Evolutionary conservation across 306 rosid species (phyloP).

Genomic region (Cercis canadensis): DNA sequence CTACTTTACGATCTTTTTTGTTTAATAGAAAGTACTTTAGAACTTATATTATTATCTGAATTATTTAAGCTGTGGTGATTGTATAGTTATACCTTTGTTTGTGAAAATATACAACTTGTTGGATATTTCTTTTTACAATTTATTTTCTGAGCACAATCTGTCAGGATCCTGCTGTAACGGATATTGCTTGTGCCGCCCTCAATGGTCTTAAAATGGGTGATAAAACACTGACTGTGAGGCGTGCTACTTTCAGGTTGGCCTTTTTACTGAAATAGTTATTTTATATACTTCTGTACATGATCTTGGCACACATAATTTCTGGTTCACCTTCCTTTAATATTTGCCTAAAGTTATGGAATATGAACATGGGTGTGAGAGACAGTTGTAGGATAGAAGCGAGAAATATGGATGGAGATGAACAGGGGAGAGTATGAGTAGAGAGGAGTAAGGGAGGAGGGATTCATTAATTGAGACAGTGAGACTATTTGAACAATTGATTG

Average conservation of each 20-base stretch:
- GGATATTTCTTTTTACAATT: slow-evolving; percentile 25
- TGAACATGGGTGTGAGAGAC: slow-evolving; percentile 19
- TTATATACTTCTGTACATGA: not conserved
- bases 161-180: slow-evolving; percentile 84
- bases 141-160: slow-evolving; percentile 37
- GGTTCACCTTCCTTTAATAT: slow-evolving; percentile 9
- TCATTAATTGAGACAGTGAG: slow-evolving; percentile 4
- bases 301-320: slow-evolving; percentile 16
- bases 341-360: slow-evolving; percentile 23
- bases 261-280: slow-evolving; percentile 29
- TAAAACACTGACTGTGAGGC: slow-evolving; percentile 81
- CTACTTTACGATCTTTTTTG: slow-evolving; percentile 25
- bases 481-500: not conserved
- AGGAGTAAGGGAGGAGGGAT: not conserved
- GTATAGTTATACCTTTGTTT: no score
- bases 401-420: slow-evolving; percentile 10
- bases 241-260: slow-evolving; percentile 72
- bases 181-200: slow-evolving; percentile 79
- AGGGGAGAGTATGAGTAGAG: not conserved
- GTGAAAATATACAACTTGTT: not conserved
- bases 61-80: no score
- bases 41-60: no score
- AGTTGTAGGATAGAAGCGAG: not conserved
- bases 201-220: slow-evolving; percentile 90
- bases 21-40: not conserved